Percentiles rank a stretch among this genome's conserved stretches.
Evolutionary conservation across 352 stramenopile species (phyloP).

Genomic region (Pythium oligandrum): DNA sequence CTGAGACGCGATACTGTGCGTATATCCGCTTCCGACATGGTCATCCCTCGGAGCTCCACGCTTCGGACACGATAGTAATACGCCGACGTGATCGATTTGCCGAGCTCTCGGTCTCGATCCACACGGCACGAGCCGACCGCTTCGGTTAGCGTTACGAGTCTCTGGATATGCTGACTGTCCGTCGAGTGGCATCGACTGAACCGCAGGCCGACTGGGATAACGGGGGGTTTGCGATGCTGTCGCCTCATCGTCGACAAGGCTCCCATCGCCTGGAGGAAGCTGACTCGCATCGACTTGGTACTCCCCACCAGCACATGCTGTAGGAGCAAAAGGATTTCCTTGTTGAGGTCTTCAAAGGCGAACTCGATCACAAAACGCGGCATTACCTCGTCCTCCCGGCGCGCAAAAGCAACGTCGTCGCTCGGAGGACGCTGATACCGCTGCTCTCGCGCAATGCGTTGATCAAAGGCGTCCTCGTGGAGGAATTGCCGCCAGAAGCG

Average conservation of each 20-base stretch:
- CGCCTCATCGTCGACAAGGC: slow-evolving; percentile 12
- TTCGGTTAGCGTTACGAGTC: slow-evolving; percentile 1
- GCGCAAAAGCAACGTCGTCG: too few species aligned
- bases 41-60: slow-evolving; percentile 9
- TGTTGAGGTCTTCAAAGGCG: slow-evolving; percentile 21
- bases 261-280: slow-evolving; percentile 22
- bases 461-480: slow-evolving; percentile 9
- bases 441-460: not conserved
- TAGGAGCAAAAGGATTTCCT: slow-evolving; percentile 23
- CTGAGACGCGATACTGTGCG: too few species aligned
- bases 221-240: slow-evolving; percentile 2
- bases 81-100: slow-evolving; percentile 5
- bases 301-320: slow-evolving; percentile 18
- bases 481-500: slow-evolving; percentile 31
- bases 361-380: slow-evolving; percentile 39
- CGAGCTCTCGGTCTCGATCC: slow-evolving; percentile 1
- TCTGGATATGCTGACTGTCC: not conserved
- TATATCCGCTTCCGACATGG: too few species aligned
- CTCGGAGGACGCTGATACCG: not conserved
- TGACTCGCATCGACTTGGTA: slow-evolving; percentile 22
- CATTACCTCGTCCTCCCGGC: slow-evolving; percentile 17
- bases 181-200: slow-evolving; percentile 17
- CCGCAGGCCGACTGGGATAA: slow-evolving; percentile 22
- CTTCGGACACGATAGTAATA: slow-evolving; percentile 12
- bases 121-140: not conserved